Base-by-base conservation (phyloP, 352 stramenopile genomes). In the Globisporangium emineosum region DNA sequence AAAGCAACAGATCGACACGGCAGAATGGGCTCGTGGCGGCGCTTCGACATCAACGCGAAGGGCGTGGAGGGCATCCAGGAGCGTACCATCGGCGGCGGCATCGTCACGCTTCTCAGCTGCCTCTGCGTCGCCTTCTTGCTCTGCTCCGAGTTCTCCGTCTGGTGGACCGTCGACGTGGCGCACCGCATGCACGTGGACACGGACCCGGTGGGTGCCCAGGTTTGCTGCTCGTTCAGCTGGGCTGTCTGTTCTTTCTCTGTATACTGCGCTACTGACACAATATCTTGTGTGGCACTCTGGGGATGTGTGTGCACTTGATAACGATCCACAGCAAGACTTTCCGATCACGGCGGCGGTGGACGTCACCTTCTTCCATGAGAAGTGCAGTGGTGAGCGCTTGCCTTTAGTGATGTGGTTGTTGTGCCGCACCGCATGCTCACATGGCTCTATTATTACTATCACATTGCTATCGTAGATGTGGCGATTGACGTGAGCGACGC, bases 171-270 rank as follows among this genome's bases (percentile, higher is more conserved):
- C 64, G 86, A 88, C 60, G 82, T 93, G 56, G 77, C 81, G 47
- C 85, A 96, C 68, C 87, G 81, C 77, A 96, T 96, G 87, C 84
- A 96, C 65, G 87, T 96, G 56, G 87, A 96, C 73, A 92, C 78
- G 19, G 68, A 79, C 29, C 75, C 87, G 71, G 87, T 95, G 79
- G 70, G 77, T 74, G 2, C 21, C 0, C 37, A 45, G 37, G 5
- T 29, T 45, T 33, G 40, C 33, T 56, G 9, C 6, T 35, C 13
- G 30, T 37, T 55, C 25, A 7, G 15, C 49, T 54, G 49, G 49
- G 12, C 25, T 33, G 27, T 17, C 17, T 32, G 17, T 8, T 21
- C 29, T 57, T 23, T 27, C 19, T n/a, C n/a, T 45, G 30, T 42
- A 30, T 37, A 37, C 2, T 23, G 50, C 8, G 27, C 27, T 23